Conservation (phyloP, 352 stramenopile genomes). For the Phytopythium helicoides region DNA sequence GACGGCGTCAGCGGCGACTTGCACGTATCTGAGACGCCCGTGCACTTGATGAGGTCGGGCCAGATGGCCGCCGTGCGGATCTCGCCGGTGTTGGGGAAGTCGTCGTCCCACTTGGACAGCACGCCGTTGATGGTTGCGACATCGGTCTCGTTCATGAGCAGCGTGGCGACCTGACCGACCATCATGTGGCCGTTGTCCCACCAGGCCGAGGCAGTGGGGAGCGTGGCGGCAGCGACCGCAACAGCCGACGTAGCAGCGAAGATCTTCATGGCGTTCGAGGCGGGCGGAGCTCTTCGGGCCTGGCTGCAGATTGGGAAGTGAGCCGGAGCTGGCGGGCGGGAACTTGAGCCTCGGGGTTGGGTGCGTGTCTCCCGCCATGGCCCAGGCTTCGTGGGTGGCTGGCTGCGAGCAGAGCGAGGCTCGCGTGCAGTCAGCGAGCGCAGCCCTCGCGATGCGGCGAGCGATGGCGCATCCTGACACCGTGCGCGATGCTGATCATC, state of each 20-base stretch:
- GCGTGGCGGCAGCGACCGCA: constrained; percentile 5
- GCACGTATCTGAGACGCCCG: constrained; percentile 28
- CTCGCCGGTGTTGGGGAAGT: constrained; percentile 57
- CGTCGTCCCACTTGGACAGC: constrained; percentile 38
- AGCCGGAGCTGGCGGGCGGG: no score
- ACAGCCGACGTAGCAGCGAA: constrained; percentile 14
- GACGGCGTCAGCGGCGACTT: constrained; percentile 33
- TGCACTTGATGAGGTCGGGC: constrained; percentile 64
- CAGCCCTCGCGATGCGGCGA: no score
- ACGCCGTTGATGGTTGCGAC: constrained; percentile 48
- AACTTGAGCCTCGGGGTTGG: no score
- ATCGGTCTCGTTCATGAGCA: constrained; percentile 42
- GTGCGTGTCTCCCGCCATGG: no score
- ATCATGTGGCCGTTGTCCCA: constrained; percentile 76
- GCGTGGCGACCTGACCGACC: constrained; percentile 45
- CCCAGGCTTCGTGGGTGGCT: no score
- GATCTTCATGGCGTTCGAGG: constrained; percentile 27
- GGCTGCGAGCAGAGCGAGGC: no score
- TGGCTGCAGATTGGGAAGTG: no score
- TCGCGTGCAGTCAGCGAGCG: no score
- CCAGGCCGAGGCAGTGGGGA: constrained; percentile 31
- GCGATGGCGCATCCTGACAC: no score
- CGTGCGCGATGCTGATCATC: no score
- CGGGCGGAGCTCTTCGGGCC: no score
- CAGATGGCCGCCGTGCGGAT: constrained; percentile 48